phyloP scores from a whole-genome alignment of 176 grass and related monocot genomes.

The Elymus sibiricus region DNA sequence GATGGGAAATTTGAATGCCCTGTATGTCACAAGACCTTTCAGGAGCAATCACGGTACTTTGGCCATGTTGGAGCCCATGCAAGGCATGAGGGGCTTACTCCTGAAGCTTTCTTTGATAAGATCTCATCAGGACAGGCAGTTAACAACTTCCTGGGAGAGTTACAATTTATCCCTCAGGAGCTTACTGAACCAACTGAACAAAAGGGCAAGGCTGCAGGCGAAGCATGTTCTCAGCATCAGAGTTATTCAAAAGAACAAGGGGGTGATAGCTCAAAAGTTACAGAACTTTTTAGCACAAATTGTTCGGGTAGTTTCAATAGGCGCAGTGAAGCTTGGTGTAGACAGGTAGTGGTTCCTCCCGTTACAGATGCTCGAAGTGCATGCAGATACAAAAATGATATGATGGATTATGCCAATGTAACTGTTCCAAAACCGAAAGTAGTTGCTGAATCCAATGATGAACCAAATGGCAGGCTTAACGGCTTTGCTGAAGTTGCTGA shows the following conservation, averaged over 20 bases:
- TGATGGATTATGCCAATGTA: constrained; percentile 13
- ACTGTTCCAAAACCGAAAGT: constrained; percentile 1
- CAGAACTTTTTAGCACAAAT: constrained; percentile 28
- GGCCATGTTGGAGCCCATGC: constrained; percentile 78
- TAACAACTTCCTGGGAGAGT: constrained; percentile 23
- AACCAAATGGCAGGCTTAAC: constrained; percentile 26
- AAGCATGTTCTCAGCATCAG: constrained; percentile 21
- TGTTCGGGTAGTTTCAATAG: constrained; percentile 26
- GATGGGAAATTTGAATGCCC: constrained; percentile 88
- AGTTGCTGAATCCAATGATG: constrained; percentile 28
- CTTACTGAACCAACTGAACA: constrained; percentile 27
- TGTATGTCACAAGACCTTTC: constrained; percentile 67
- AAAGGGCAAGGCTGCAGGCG: constrained; percentile 2
- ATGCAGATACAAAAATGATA: constrained; percentile 23
- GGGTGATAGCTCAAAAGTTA: constrained; percentile 18
- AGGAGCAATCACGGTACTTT: constrained; percentile 62
- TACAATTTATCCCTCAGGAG: constrained; percentile 31
- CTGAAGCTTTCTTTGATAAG: constrained; percentile 47
- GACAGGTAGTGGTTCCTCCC: constrained; percentile 16
- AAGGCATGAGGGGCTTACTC: constrained; percentile 56
- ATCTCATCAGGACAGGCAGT: constrained; percentile 21
- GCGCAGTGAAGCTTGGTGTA: constrained; percentile 24
- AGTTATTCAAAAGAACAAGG: constrained; percentile 37
- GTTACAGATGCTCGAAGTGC: constrained; percentile 14
- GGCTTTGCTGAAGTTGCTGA: constrained; percentile 13